Evolutionary conservation across 2,329 filamentous ascomycete genomes (phyloP).

Genomic region (Chaetothyriales sp.): DNA sequence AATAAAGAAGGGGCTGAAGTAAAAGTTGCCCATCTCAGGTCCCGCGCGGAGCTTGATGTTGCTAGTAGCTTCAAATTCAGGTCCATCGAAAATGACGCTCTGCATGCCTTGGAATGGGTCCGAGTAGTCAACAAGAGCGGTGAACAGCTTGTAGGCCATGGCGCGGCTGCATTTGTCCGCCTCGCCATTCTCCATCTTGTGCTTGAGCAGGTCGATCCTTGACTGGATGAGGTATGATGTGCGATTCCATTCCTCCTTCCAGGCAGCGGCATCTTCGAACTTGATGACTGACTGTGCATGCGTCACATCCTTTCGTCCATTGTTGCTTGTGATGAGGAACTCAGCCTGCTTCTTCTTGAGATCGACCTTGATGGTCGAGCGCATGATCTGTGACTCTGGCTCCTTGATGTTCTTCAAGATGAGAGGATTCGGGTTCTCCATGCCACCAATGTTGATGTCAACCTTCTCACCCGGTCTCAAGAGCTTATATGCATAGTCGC

Average conservation of each 20-base stretch:
- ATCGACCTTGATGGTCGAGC: slow-evolving; percentile 16
- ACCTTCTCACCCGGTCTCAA: slow-evolving; percentile 17
- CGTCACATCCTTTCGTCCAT: slow-evolving; percentile 18
- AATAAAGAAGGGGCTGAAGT: slow-evolving; percentile 27
- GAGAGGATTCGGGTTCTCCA: slow-evolving; percentile 19
- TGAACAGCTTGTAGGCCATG: slow-evolving; percentile 27
- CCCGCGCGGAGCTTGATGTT: slow-evolving; percentile 21
- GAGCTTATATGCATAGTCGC: slow-evolving; percentile 38
- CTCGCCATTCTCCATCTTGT: slow-evolving; percentile 19
- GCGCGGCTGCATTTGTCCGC: slow-evolving; percentile 21
- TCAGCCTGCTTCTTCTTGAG: slow-evolving; percentile 17
- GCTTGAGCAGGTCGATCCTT: slow-evolving; percentile 22
- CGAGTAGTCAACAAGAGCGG: slow-evolving; percentile 24
- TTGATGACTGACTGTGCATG: slow-evolving; percentile 21
- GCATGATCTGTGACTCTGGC: slow-evolving; percentile 16
- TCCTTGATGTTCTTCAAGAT: slow-evolving; percentile 18
- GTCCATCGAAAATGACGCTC: slow-evolving; percentile 25
- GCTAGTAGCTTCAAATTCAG: slow-evolving; percentile 26
- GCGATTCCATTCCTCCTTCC: slow-evolving; percentile 21
- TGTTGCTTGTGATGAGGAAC: slow-evolving; percentile 15
- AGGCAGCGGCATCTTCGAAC: slow-evolving; percentile 19
- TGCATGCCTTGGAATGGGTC: slow-evolving; percentile 25
- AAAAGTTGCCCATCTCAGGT: slow-evolving; percentile 20
- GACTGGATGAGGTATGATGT: slow-evolving; percentile 21
- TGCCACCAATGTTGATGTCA: slow-evolving; percentile 18